phyloP scores from a whole-genome alignment of 1,284 basidiomycete genomes.

The Leccinum variabile region DNA sequence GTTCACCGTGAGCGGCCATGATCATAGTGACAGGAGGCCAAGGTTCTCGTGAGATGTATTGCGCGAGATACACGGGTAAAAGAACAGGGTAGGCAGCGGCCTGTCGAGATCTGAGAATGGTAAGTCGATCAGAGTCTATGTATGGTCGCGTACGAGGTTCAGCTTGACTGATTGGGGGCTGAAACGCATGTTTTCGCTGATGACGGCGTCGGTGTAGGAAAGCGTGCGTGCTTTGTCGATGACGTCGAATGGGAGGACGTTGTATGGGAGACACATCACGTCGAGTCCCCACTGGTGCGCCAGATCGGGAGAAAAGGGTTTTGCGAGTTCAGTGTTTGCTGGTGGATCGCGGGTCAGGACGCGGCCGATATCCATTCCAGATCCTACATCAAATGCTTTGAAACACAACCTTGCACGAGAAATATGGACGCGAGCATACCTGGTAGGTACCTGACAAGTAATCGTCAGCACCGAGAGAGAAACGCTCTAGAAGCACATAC shows the following conservation, averaged over 20 bases:
- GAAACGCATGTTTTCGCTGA: constrained; percentile 34
- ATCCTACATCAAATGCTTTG: constrained; percentile 18
- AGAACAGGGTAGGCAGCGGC: constrained; percentile 45
- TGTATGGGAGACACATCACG: constrained; percentile 38
- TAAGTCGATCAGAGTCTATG: neutral
- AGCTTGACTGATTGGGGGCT: constrained; percentile 35
- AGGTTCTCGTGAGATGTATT: constrained; percentile 30
- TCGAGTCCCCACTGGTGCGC: constrained; percentile 37
- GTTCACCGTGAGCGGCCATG: constrained; percentile 33
- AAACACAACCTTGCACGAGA: neutral
- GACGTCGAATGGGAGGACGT: constrained; percentile 35
- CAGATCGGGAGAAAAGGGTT: constrained; percentile 37
- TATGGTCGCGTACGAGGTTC: constrained; percentile 33
- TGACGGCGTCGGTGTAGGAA: constrained; percentile 26
- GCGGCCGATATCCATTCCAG: constrained; percentile 33
- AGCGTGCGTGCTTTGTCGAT: constrained; percentile 23
- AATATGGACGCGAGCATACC: constrained; percentile 19
- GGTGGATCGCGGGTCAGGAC: constrained; percentile 28
- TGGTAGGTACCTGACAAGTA: constrained; percentile 27
- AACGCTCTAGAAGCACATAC: constrained; percentile 17
- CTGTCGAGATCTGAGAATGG: constrained; percentile 25
- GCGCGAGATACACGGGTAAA: constrained; percentile 41
- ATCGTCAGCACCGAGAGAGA: constrained; percentile 14
- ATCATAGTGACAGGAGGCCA: constrained; percentile 37
- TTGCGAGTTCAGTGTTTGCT: constrained; percentile 19